These are phyloP conservation scores for Stellera chamaejasme DNA, from an alignment of 345 rosid species.

Conservation along the genomic window DNA sequence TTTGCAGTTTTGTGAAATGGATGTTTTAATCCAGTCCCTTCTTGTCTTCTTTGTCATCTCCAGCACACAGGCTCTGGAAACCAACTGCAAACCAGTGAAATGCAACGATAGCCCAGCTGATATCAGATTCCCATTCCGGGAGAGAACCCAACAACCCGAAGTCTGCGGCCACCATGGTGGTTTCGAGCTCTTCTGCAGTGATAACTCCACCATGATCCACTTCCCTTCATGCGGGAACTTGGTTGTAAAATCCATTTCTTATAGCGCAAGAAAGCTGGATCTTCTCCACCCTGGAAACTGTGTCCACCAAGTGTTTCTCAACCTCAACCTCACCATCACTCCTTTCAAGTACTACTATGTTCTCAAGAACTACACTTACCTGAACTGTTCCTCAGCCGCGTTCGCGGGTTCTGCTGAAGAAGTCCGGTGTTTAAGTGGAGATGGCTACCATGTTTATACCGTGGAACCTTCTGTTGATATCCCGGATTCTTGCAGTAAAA, in stretches of 20 bases:
- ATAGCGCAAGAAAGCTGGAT: constrained; percentile 19
- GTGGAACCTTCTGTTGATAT: constrained; percentile 17
- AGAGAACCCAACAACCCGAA: constrained; percentile 15
- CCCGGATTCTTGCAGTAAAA: constrained; percentile 29
- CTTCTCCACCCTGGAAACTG: constrained; percentile 48
- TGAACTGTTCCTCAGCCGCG: constrained; percentile 47
- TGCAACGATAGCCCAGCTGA: constrained; percentile 27
- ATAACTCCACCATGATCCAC: constrained; percentile 39
- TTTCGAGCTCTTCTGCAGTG: constrained; percentile 38
- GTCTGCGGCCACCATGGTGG: constrained; percentile 22
- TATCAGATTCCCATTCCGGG: constrained; percentile 43
- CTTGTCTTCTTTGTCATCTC: constrained; percentile 17
- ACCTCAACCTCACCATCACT: constrained; percentile 45
- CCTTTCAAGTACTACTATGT: constrained; percentile 40
- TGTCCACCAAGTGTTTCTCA: constrained; percentile 49
- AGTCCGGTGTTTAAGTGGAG: constrained; percentile 49
- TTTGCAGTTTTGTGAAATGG: background rate
- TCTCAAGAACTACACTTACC: constrained; percentile 40
- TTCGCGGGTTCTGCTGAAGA: constrained; percentile 21
- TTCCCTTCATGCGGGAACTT: constrained; percentile 37
- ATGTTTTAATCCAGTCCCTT: constrained; percentile 6
- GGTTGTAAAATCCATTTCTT: constrained; percentile 45
- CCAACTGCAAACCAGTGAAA: constrained; percentile 11
- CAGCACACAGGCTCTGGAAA: constrained; percentile 11
- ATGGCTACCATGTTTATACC: constrained; percentile 32